phyloP scores from a whole-genome alignment of 805 yeast species.

The Priceomyces medius region DNA sequence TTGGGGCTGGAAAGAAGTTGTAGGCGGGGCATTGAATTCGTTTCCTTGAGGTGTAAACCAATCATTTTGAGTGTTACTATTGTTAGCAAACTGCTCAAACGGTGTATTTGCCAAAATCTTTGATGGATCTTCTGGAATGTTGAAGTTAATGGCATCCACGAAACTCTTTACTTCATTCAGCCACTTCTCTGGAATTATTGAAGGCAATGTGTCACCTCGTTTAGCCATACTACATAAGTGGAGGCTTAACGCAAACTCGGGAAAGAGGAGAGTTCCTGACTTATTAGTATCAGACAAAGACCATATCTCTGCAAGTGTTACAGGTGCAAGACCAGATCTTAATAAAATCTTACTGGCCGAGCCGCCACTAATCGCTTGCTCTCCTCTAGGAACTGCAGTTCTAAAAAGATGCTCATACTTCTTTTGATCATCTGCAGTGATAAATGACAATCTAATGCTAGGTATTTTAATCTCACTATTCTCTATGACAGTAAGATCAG shows the following conservation, averaged over 20 bases:
- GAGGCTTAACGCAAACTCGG: conserved; percentile 91
- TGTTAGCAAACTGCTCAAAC: conserved; percentile 30
- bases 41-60: conserved; percentile 36
- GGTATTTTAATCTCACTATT: conserved; percentile 67
- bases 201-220: conserved; percentile 78
- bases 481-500: conserved; percentile 39
- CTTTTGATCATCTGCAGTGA: conserved; percentile 80
- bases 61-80: conserved; percentile 17
- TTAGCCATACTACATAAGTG: conserved; percentile 78
- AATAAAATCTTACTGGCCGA: conserved; percentile 76
- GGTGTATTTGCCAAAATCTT: conserved; percentile 45
- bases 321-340: conserved; percentile 75
- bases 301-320: conserved; percentile 84
- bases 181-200: conserved; percentile 66
- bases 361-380: conserved; percentile 64
- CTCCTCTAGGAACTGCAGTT: conserved; percentile 71
- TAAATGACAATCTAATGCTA: conserved; percentile 74
- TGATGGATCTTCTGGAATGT: conserved; percentile 59
- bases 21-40: conserved; percentile 22
- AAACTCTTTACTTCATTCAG: conserved; percentile 83
- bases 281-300: conserved; percentile 83
- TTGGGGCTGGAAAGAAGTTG: conserved; percentile 39
- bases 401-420: conserved; percentile 84
- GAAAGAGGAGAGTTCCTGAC: conserved; percentile 83
- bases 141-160: conserved; percentile 83